These are phyloP conservation scores for Neotropicomus parvogracilis DNA, from an alignment of 1,284 basidiomycete species.

Conservation along the genomic window DNA sequence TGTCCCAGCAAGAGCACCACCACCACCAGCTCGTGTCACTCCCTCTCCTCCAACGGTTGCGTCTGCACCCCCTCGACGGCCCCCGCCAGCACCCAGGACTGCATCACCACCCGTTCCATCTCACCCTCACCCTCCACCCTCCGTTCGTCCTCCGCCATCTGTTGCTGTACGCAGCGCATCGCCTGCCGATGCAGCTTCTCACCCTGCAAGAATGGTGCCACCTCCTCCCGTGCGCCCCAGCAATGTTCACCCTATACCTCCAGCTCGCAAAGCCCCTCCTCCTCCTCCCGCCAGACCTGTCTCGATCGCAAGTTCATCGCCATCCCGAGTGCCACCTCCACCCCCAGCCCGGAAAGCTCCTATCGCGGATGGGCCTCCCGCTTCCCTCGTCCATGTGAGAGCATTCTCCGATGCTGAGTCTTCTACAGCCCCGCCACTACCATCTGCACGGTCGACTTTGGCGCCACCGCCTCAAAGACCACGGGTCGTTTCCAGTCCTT, in stretches of 20 bases:
- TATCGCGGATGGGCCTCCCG: conserved; percentile 32
- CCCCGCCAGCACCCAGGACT: conserved; percentile 33
- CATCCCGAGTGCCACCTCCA: conserved; percentile 29
- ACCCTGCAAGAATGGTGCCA: conserved; percentile 30
- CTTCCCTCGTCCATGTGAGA: conserved; percentile 40
- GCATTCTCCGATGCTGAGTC: conserved; percentile 31
- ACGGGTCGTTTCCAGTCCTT: conserved; percentile 24
- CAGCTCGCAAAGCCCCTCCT: conserved; percentile 28
- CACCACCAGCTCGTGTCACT: conserved; percentile 26
- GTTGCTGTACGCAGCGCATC: conserved; percentile 18
- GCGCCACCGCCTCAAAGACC: conserved; percentile 21
- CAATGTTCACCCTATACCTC: conserved; percentile 17
- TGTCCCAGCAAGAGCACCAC: conserved; percentile 25
- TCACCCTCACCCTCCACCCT: conserved; percentile 28
- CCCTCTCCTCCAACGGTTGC: conserved; percentile 33
- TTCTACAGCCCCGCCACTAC: conserved; percentile 36
- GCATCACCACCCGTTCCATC: conserved; percentile 33
- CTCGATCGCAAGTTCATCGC: conserved; percentile 24
- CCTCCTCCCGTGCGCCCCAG: conserved; percentile 27
- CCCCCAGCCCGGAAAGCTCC: conserved; percentile 30
- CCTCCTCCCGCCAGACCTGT: conserved; percentile 36
- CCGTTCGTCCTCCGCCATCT: conserved; percentile 24
- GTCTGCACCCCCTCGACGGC: conserved; percentile 38
- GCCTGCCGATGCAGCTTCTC: conserved; percentile 21
- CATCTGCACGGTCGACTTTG: conserved; percentile 31